Percentiles rank a stretch among this genome's conserved stretches.
Evolutionary conservation across 139 green algal genomes (phyloP).

Genomic region (Nannochloris sp.): DNA sequence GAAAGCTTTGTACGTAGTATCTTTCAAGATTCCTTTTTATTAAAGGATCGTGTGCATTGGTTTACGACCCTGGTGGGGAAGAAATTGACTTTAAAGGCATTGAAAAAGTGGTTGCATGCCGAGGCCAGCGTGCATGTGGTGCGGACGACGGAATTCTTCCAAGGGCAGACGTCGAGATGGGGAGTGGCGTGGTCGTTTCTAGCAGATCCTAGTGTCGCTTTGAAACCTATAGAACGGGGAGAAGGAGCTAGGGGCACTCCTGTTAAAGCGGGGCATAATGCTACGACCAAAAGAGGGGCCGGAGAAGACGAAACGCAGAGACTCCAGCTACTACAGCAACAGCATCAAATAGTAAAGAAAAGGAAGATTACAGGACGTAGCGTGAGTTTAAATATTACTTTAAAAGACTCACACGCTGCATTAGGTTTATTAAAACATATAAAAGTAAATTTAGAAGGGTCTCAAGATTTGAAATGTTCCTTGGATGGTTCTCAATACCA

Average conservation of each 20-base stretch:
- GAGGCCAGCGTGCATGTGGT: conserved; percentile 39
- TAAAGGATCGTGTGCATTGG: conserved; percentile 38
- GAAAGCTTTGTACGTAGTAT: conserved; percentile 78
- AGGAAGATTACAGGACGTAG: no score
- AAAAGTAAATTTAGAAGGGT: background rate
- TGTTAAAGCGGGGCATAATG: no score
- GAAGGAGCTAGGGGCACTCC: no score
- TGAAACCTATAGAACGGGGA: no score
- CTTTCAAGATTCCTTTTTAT: conserved; percentile 64
- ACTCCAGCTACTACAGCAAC: no score
- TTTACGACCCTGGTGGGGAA: conserved; percentile 86
- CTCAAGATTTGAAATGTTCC: background rate
- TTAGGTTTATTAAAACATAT: background rate
- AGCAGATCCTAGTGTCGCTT: conserved; percentile 36
- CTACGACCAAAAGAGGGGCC: no score
- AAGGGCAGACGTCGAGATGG: conserved; percentile 81
- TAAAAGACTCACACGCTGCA: background rate
- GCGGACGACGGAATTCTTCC: conserved; percentile 74
- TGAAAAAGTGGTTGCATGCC: conserved; percentile 22
- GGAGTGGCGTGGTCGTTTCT: conserved; percentile 81
- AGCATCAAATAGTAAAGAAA: no score
- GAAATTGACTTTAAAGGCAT: conserved; percentile 60
- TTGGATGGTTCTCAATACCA: background rate
- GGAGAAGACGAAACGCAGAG: no score
- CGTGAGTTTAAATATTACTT: no score